Base-by-base conservation (phyloP, 768 basidiomycete genomes). In the Termitomyces sp. region DNA sequence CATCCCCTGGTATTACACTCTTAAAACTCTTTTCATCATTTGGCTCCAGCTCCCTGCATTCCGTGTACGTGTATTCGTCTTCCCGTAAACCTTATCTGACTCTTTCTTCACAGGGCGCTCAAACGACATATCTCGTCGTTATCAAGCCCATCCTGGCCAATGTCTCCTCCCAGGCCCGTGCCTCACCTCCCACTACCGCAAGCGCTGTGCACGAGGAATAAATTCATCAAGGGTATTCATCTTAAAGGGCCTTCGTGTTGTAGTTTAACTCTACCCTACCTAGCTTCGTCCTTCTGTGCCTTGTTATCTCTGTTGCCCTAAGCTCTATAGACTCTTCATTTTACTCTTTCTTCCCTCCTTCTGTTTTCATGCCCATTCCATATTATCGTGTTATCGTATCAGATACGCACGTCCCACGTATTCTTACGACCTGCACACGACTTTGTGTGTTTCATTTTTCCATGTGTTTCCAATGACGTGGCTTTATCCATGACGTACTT, bases 1-100 rank as follows among this genome's bases (percentile, higher is more conserved):
- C 70, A 69, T 95, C 66, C 92, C 95, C 47, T 94, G 93, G 90
- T 98, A 96, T 73, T 97, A 88, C 71, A 87, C 90, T 48, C 83
- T 93, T 82, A 98, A 97, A 88, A 91, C 89, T 53, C 59, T 86
- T 59, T 93, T 94, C 80, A 87, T 95, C 71, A 73, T 96, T 67
- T 98, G 92, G 91, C 85, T 96, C 69, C 91, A 94, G 78, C 85
- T 93, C 58, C 88, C 91, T 44, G 84, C 81, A 41, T 86, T 89
- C 79, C 88, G 87, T 70, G 91, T 93, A 76, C 71, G 91, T 85
- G 12, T 30, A 23, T 56, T 43, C 57, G 58, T 41, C 51, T 59
- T 60, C 57, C 40, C 63, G 67, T 56, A 55, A 59, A 63, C 56
- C 60, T 57, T 57, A 57, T 67, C 66, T 62, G 55, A 56, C 12